Percentiles rank a stretch among this genome's conserved stretches.
These are phyloP conservation scores for Magnaporthiopsis incrustans DNA, from an alignment of 2,329 filamentous ascomycete species.

Conservation along the genomic window DNA sequence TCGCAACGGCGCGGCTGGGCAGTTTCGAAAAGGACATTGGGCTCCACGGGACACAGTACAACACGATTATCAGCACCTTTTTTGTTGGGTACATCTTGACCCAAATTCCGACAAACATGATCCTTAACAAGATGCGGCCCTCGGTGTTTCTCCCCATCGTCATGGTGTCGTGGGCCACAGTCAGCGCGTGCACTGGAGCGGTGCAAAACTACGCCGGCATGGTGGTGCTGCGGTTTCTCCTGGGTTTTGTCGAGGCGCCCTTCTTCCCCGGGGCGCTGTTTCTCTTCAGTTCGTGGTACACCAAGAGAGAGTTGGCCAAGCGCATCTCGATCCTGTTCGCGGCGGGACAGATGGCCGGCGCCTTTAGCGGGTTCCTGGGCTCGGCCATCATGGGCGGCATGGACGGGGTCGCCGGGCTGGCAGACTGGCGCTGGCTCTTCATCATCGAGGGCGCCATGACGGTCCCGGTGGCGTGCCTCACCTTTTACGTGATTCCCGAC, in stretches of 20 bases:
- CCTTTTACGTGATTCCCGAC: constrained; percentile 35
- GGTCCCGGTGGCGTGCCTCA: constrained; percentile 11
- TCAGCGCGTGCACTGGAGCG: constrained; percentile 15
- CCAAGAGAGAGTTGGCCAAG: constrained; percentile 9
- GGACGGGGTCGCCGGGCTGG: constrained; percentile 6
- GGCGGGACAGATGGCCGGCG: constrained; percentile 9
- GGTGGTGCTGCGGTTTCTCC: constrained; percentile 26
- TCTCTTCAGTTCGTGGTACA: constrained; percentile 11
- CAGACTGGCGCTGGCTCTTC: constrained; percentile 8
- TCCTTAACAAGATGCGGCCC: constrained; percentile 34
- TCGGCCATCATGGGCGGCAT: constrained; percentile 10
- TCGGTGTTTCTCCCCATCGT: constrained; percentile 26
- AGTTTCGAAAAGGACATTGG: constrained; percentile 35
- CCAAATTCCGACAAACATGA: constrained; percentile 35
- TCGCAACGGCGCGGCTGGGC: constrained; percentile 30
- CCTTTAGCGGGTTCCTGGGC: constrained; percentile 10
- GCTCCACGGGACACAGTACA: constrained; percentile 30
- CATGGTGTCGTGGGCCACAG: constrained; percentile 19
- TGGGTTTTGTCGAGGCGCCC: constrained; percentile 9
- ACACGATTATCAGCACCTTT: constrained; percentile 23
- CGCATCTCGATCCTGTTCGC: constrained; percentile 9
- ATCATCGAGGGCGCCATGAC: constrained; percentile 12
- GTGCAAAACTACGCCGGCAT: constrained; percentile 15
- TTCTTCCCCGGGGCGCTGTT: neutral
- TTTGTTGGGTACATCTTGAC: constrained; percentile 24